A percentile compares a stretch with the other conserved stretches of the same genome.
phyloP scores from a whole-genome alignment of 1,139 yeast genomes.

The Yamadazyma kanchanaburiensis region DNA sequence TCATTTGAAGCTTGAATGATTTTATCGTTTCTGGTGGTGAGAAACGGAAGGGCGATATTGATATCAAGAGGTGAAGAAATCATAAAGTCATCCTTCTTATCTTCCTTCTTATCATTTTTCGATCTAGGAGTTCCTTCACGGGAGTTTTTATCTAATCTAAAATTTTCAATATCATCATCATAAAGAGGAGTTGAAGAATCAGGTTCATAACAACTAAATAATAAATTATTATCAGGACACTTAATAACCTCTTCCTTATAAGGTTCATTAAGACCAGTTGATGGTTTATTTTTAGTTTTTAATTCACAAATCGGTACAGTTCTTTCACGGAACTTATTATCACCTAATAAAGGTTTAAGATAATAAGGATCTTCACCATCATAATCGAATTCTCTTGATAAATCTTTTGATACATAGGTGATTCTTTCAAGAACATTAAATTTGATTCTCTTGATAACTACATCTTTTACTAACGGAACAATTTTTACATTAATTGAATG shows the following conservation, averaged over 20 bases:
- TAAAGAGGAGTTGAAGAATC: constrained; percentile 6
- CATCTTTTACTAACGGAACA: constrained; percentile 67
- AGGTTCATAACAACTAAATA: constrained; percentile 54
- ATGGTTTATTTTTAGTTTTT: constrained; percentile 47
- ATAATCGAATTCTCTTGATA: constrained; percentile 55
- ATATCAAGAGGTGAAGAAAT: constrained; percentile 46
- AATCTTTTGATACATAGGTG: constrained; percentile 58
- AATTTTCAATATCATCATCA: constrained; percentile 15
- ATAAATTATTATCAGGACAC: constrained; percentile 57
- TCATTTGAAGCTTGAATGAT: constrained; percentile 21
- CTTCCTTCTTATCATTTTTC: too few species aligned
- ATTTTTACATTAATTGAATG: constrained; percentile 62
- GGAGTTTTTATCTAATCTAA: constrained; percentile 1
- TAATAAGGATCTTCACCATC: constrained; percentile 45
- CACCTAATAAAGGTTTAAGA: constrained; percentile 17
- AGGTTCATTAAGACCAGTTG: constrained; percentile 33
- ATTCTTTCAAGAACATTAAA: constrained; percentile 72
- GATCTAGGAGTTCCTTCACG: background rate
- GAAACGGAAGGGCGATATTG: constrained; percentile 44
- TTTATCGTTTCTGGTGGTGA: constrained; percentile 41
- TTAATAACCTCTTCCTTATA: constrained; percentile 61
- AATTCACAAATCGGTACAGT: constrained; percentile 59
- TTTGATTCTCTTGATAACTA: constrained; percentile 66
- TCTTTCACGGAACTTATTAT: constrained; percentile 45
- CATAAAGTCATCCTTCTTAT: constrained; percentile 20